Percentiles rank a stretch among this genome's conserved stretches.
These are phyloP conservation scores for Phytophthora pinifolia DNA, from an alignment of 352 stramenopile species.

Conservation along the genomic window DNA sequence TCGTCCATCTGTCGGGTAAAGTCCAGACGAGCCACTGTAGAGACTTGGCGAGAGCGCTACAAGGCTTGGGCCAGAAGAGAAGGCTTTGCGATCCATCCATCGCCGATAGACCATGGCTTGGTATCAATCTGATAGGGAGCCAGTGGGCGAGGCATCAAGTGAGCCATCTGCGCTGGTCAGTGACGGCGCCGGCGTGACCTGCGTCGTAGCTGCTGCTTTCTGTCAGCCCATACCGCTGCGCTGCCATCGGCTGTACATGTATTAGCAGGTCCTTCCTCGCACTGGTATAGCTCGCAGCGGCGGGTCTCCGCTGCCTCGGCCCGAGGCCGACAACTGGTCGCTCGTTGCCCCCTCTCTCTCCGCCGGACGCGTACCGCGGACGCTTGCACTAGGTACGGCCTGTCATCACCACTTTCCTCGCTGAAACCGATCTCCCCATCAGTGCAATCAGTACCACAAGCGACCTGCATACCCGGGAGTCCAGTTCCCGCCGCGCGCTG, in stretches of 20 bases:
- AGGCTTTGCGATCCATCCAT: too few species aligned
- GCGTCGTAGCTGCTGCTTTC: too few species aligned
- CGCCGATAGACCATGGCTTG: too few species aligned
- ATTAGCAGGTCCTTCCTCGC: too few species aligned
- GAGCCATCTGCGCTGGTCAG: background rate
- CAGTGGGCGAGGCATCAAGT: background rate
- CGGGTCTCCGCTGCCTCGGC: too few species aligned
- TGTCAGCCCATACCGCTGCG: too few species aligned
- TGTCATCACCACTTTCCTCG: background rate
- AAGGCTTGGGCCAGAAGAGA: too few species aligned
- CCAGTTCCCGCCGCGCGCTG: slow-evolving; percentile 25
- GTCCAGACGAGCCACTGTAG: slow-evolving; percentile 15
- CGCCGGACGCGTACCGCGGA: background rate
- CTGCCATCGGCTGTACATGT: too few species aligned
- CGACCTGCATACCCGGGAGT: slow-evolving; percentile 26
- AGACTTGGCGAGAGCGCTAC: too few species aligned
- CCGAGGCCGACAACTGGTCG: background rate
- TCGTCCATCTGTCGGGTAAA: slow-evolving; percentile 14
- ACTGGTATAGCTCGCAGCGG: too few species aligned
- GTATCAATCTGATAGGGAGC: slow-evolving; percentile 16
- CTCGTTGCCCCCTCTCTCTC: slow-evolving; percentile 25
- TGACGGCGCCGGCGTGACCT: background rate
- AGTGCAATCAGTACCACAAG: background rate
- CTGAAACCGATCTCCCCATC: slow-evolving; percentile 5
- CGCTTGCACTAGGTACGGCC: slow-evolving; percentile 12